These are phyloP conservation scores for Lactifluus subvellereus DNA, from an alignment of 768 basidiomycete species.

Conservation along the genomic window DNA sequence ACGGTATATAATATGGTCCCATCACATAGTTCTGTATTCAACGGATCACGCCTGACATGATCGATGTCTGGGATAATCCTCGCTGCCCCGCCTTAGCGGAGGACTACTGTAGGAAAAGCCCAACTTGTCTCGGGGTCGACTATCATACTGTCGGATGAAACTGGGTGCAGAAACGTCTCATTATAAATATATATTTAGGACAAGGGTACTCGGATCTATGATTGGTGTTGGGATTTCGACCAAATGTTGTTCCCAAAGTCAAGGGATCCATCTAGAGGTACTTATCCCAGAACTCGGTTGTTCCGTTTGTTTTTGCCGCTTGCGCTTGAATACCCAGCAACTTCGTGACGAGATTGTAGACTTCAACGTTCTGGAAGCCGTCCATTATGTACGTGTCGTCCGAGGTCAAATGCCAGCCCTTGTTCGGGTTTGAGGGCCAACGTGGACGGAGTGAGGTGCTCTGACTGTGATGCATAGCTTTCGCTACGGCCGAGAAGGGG, in stretches of 20 bases:
- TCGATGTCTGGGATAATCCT: not conserved
- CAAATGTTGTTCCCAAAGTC: not conserved
- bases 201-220: not conserved
- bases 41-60: not conserved
- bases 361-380: conserved; percentile 78
- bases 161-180: not conserved
- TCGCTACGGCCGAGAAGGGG: conserved; percentile 70
- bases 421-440: conserved; percentile 31
- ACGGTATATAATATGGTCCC: not conserved
- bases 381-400: conserved; percentile 69
- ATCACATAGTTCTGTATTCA: not conserved
- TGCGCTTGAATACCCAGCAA: conserved; percentile 56
- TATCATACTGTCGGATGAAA: not conserved
- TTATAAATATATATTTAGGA: not conserved
- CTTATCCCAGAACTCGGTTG: conserved; percentile 75
- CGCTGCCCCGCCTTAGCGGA: no score
- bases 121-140: no score
- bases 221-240: not conserved
- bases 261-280: conserved; percentile 43
- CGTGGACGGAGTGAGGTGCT: conserved; percentile 22
- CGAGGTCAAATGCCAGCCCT: conserved; percentile 63
- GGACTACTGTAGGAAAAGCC: no score
- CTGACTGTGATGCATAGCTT: conserved; percentile 42
- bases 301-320: conserved; percentile 68
- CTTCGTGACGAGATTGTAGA: conserved; percentile 78